These are phyloP conservation scores for Mortierella sp. DNA, from an alignment of 371 early-diverging fungal species.

Conservation along the genomic window DNA sequence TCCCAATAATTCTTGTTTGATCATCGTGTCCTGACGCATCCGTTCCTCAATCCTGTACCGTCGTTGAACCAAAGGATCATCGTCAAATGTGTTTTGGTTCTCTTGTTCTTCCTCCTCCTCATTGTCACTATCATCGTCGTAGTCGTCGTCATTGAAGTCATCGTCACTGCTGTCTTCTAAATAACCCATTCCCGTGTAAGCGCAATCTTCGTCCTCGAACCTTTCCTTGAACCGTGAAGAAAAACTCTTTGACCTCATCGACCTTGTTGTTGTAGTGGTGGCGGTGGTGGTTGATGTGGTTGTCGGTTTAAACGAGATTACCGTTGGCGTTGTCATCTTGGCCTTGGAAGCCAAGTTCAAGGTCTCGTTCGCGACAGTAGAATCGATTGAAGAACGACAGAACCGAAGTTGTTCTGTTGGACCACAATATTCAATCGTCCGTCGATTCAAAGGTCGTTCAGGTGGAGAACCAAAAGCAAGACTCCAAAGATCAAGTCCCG, in stretches of 20 bases:
- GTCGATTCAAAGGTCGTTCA: not conserved
- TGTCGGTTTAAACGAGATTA: not conserved
- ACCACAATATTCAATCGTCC: constrained; percentile 23
- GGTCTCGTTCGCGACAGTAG: too few relatives aligned
- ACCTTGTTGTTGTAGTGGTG: not conserved
- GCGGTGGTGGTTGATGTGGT: not conserved
- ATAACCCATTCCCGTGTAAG: too few relatives aligned
- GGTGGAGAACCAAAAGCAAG: too few relatives aligned
- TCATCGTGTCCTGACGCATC: constrained; percentile 28
- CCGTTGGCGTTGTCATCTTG: too few relatives aligned
- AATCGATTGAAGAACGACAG: constrained; percentile 5
- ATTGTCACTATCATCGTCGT: not conserved
- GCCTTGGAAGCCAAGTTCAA: not conserved
- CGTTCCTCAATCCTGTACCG: constrained; percentile 39
- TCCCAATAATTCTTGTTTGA: constrained; percentile 41
- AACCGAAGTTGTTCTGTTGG: constrained; percentile 23
- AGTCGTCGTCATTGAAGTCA: not conserved
- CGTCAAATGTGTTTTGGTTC: constrained; percentile 10
- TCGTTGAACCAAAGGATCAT: constrained; percentile 23
- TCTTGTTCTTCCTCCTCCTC: too few relatives aligned
- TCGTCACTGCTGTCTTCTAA: too few relatives aligned
- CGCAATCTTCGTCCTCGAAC: too few relatives aligned
- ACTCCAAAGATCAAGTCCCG: too few relatives aligned
- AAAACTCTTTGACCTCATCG: too few relatives aligned
- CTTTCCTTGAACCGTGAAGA: too few relatives aligned